Evolutionary conservation across 148 eudicot species (phyloP).

Genomic region (Talinum fruticosum): DNA sequence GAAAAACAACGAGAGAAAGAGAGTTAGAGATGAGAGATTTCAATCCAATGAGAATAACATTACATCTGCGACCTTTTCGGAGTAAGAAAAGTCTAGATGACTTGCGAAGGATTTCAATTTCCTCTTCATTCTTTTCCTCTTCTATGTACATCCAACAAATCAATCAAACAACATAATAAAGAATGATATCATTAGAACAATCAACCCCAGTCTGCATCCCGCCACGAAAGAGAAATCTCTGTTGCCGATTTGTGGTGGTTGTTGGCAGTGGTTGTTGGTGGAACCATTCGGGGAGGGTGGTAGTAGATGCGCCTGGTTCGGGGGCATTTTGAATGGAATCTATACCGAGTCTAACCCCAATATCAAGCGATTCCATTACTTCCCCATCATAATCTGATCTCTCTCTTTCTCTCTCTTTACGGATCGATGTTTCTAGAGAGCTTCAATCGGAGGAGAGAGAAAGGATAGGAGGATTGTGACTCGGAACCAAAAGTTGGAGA

Average conservation of each 20-base stretch:
- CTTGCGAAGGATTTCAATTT: no score
- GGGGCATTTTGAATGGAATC: background rate
- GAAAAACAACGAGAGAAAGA: no score
- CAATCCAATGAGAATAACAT: no score
- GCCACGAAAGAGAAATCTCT: background rate
- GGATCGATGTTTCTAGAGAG: background rate
- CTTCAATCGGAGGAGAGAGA: background rate
- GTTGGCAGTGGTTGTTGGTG: background rate
- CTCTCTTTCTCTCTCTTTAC: background rate
- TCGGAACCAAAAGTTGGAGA: background rate
- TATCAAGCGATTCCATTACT: background rate
- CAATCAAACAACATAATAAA: background rate
- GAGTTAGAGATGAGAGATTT: no score
- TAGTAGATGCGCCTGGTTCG: background rate
- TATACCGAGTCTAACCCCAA: background rate
- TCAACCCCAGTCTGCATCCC: background rate
- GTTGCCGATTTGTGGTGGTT: background rate
- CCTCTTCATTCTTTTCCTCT: no score
- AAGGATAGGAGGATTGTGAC: background rate
- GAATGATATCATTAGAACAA: background rate
- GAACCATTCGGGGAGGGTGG: background rate
- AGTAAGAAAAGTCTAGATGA: no score
- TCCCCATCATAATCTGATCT: background rate
- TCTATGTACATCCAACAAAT: background rate
- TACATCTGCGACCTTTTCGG: no score